These are phyloP conservation scores for Emydomyces testavorans DNA, from an alignment of 2,329 filamentous ascomycete species.

Conservation along the genomic window DNA sequence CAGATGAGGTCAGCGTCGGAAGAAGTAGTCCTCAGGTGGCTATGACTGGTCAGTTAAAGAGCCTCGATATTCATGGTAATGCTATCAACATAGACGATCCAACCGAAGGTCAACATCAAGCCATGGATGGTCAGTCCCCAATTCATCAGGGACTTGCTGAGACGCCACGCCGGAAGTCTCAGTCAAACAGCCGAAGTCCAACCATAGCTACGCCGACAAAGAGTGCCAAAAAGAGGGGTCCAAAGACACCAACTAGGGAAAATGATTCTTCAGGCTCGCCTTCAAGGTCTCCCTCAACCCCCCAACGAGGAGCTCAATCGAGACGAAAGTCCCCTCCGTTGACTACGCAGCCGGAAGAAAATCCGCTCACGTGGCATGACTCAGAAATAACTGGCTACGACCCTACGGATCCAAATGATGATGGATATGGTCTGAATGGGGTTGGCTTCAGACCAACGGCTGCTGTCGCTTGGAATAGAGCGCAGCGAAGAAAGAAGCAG, in stretches of 20 bases:
- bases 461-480: slow-evolving; percentile 46
- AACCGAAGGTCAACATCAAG: neutral
- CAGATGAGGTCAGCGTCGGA: slow-evolving; percentile 24
- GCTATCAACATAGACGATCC: neutral
- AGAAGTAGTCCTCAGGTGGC: slow-evolving; percentile 27
- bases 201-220: neutral
- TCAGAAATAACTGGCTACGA: slow-evolving; percentile 52
- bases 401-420: slow-evolving; percentile 46
- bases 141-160: neutral
- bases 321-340: slow-evolving; percentile 4
- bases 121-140: neutral
- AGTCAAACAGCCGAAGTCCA: neutral
- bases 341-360: slow-evolving; percentile 18
- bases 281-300: neutral
- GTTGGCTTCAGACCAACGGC: slow-evolving; percentile 53
- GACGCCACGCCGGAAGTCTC: neutral
- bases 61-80: slow-evolving; percentile 29
- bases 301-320: neutral
- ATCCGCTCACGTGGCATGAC: slow-evolving; percentile 44
- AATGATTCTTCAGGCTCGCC: neutral
- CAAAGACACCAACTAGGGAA: neutral
- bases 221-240: neutral
- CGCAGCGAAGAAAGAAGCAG: slow-evolving; percentile 47
- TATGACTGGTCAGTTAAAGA: slow-evolving; percentile 32
- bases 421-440: slow-evolving; percentile 53